A percentile compares a stretch with the other conserved stretches of the same genome.
Evolutionary conservation across 805 yeast genomes (phyloP).

Genomic region (Cyberlindnera mrakii): DNA sequence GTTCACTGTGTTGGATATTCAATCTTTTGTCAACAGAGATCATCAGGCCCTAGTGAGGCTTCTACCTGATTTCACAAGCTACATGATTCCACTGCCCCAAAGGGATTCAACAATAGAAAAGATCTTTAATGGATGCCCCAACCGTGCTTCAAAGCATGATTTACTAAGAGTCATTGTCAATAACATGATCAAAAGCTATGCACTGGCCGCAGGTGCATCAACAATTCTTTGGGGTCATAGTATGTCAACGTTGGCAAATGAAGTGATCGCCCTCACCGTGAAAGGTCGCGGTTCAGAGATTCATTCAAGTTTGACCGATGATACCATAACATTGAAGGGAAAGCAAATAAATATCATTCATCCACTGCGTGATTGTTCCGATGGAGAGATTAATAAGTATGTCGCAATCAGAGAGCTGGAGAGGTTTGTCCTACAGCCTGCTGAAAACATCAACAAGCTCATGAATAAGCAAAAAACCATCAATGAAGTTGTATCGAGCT

Average conservation of each 20-base stretch:
- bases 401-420: conserved; percentile 26
- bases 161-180: conserved; percentile 40
- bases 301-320: conserved; percentile 45
- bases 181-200: conserved; percentile 41
- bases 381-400: conserved; percentile 60
- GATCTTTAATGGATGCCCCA: conserved; percentile 34
- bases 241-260: conserved; percentile 79
- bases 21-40: conserved; percentile 32
- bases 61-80: conserved; percentile 22
- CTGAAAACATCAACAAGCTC: conserved; percentile 24
- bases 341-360: conserved; percentile 42
- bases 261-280: conserved; percentile 70
- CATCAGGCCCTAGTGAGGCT: conserved; percentile 27
- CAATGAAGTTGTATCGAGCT: conserved; percentile 68
- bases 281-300: conserved; percentile 80
- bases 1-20: conserved; percentile 36
- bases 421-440: conserved; percentile 12
- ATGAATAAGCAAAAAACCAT: conserved; percentile 72
- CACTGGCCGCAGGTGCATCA: conserved; percentile 38
- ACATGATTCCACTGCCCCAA: conserved; percentile 8
- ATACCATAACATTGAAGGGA: conserved; percentile 25
- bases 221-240: conserved; percentile 69
- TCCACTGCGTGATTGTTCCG: conserved; percentile 74
- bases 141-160: conserved; percentile 64
- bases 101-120: conserved; percentile 22